A percentile compares a stretch with the other conserved stretches of the same genome.
These are phyloP conservation scores for Blastocladiella britannica DNA, from an alignment of 192 early-diverging fungal species.

Conservation along the genomic window DNA sequence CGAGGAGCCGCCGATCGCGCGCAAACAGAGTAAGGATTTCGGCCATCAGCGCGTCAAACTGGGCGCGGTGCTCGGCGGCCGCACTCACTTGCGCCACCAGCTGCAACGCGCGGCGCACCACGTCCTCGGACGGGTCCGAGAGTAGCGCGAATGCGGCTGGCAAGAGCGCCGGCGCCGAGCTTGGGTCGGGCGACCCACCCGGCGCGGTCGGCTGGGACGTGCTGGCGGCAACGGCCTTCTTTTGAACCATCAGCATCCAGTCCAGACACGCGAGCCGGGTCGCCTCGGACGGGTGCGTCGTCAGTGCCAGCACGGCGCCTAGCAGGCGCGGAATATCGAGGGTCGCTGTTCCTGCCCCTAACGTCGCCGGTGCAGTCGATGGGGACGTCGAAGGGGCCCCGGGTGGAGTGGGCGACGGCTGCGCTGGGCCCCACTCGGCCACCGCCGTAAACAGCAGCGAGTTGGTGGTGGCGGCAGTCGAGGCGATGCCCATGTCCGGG, in stretches of 20 bases:
- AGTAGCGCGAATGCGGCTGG: constrained; percentile 73
- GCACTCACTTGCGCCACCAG: constrained; percentile 93
- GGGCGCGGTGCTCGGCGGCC: constrained; percentile 37
- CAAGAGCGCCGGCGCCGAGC: constrained; percentile 42
- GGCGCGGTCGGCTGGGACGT: too few relatives aligned
- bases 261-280: constrained; percentile 79
- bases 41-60: constrained; percentile 70
- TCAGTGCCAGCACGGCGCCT: constrained; percentile 49
- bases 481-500: constrained; percentile 35
- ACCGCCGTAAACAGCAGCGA: constrained; percentile 56
- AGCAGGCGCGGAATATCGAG: constrained; percentile 63
- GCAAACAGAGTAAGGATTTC: constrained; percentile 77
- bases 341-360: constrained; percentile 4
- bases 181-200: too few relatives aligned
- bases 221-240: too few relatives aligned
- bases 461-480: constrained; percentile 67
- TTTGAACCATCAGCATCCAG: constrained; percentile 66
- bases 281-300: constrained; percentile 75
- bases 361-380: constrained; percentile 12
- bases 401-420: constrained; percentile 11
- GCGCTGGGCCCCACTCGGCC: constrained; percentile 17
- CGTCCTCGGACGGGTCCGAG: constrained; percentile 83
- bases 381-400: constrained; percentile 12
- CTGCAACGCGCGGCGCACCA: constrained; percentile 78
- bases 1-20: constrained; percentile 65